Base-by-base conservation (phyloP, 192 early-diverging fungal genomes). In the Coemansia sp. region DNA sequence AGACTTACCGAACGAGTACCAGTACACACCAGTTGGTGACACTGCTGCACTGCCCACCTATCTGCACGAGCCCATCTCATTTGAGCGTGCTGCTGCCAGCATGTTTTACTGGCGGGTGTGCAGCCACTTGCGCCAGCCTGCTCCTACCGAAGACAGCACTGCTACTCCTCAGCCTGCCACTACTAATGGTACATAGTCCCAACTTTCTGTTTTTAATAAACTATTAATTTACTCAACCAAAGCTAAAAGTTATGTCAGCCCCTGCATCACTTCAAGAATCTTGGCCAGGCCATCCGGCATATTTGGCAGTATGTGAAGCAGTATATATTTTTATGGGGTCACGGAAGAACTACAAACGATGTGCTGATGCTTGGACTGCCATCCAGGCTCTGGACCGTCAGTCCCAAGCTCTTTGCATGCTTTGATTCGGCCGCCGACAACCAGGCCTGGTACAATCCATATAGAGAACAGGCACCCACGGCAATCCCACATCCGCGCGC, bases 91-190 rank as follows among this genome's bases (percentile, higher is more conserved):
- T 12, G 67, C 67, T 9, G 69, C 66, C 6, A 62, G 37, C 67
- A 75, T 81, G 78, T 81, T 81, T 64, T 73, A 62, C 54, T 81
- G 78, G 78, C 73, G 78, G 27, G 54, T 81, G 57, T 81, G 74
- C 63, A 66, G 69, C 49, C 74, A 73, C 43, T 41, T 81, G 55
- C 69, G 72, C 56, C 51, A 68, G 41, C 23, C 3, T 47, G 23
- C 10, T 11, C 32, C 32, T 32, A 14, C 22, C 20, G 53, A 18
- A 29, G 23, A 2, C 32, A 37, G 9, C 24, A 27, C 38, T 1
- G 4, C 45, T 52, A n/a, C 51, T 39, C 16, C n/a, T 12, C 47
- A 29, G 60, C 49, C 49, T 10, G 38, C 55, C 35, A 20, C 61
- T 35, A 24, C 24, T 12, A 39, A 16, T 43, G 29, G 54, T 19